Evolutionary conservation across 257 asterid species (phyloP).

Genomic region (Striga asiatica): DNA sequence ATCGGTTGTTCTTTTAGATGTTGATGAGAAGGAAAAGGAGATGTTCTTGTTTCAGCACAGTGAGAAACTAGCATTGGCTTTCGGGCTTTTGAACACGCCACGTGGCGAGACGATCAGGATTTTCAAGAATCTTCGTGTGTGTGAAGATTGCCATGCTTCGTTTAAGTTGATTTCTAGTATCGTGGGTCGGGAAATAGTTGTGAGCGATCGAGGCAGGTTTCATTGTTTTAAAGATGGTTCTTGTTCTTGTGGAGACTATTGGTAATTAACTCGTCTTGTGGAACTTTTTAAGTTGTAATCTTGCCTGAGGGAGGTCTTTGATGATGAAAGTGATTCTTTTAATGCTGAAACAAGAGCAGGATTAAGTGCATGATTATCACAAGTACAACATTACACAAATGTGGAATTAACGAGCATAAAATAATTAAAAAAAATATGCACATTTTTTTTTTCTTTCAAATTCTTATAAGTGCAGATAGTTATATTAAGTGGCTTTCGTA

Average conservation of each 20-base stretch:
- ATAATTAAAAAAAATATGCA: too few relatives aligned
- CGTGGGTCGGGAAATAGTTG: slow-evolving; percentile 35
- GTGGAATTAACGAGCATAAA: too few relatives aligned
- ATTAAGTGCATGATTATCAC: too few relatives aligned
- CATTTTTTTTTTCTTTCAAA: too few relatives aligned
- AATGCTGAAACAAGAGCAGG: too few relatives aligned
- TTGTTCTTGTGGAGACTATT: slow-evolving; percentile 57
- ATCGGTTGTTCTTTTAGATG: slow-evolving; percentile 37
- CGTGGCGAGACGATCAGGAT: slow-evolving; percentile 43
- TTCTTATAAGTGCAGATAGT: too few relatives aligned
- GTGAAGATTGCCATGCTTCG: slow-evolving; percentile 62
- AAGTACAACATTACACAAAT: too few relatives aligned
- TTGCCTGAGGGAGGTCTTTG: too few relatives aligned
- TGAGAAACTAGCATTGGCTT: slow-evolving; percentile 54
- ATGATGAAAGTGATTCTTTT: too few relatives aligned
- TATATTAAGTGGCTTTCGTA: too few relatives aligned
- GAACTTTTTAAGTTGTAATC: too few relatives aligned
- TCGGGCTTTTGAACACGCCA: slow-evolving; percentile 36
- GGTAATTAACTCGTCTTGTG: slow-evolving; percentile 19
- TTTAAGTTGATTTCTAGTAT: slow-evolving; percentile 55
- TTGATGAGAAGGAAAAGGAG: slow-evolving; percentile 46
- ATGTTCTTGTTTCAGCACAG: slow-evolving; percentile 39
- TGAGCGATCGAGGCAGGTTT: slow-evolving; percentile 49
- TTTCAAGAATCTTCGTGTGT: slow-evolving; percentile 55
- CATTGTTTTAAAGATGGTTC: slow-evolving; percentile 48